Evolutionary conservation across 164 flowering plant genomes (phyloP).

Genomic region (Tetrastigma voinierianum): DNA sequence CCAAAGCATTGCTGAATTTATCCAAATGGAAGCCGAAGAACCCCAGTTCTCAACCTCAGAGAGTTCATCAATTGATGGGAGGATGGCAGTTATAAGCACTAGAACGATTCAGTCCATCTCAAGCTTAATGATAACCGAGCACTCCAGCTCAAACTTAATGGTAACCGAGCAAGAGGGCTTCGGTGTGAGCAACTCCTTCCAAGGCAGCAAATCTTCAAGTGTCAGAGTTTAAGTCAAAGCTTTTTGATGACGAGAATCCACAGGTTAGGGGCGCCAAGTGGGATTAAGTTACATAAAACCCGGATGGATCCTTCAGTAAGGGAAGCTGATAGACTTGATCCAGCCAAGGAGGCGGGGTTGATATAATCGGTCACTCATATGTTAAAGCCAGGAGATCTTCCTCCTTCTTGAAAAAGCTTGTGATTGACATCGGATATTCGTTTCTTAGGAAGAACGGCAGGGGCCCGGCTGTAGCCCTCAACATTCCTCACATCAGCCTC

Average conservation of each 20-base stretch:
- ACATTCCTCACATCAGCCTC: constrained; percentile 52
- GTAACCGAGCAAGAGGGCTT: constrained; percentile 29
- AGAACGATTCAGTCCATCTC: constrained; percentile 28
- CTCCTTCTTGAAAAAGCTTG: constrained; percentile 36
- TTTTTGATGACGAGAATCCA: constrained; percentile 42
- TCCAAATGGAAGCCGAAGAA: constrained; percentile 82
- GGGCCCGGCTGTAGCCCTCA: constrained; percentile 49
- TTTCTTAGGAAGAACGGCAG: constrained; percentile 55
- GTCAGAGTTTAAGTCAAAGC: constrained; percentile 39
- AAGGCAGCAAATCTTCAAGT: constrained; percentile 40
- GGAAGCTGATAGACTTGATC: constrained; percentile 40
- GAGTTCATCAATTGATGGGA: constrained; percentile 40
- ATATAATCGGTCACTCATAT: constrained; percentile 53
- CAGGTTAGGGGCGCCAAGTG: constrained; percentile 39
- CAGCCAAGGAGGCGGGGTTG: constrained; percentile 55
- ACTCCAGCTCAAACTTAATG: constrained; percentile 28
- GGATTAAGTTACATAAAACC: constrained; percentile 38
- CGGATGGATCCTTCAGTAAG: constrained; percentile 43
- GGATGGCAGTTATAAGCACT: constrained; percentile 60
- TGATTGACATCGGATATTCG: constrained; percentile 47
- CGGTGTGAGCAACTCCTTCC: constrained; percentile 22
- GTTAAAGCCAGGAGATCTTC: constrained; percentile 46
- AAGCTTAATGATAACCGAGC: constrained; percentile 29
- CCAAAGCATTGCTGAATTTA: constrained; percentile 79
- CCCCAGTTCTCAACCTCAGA: constrained; percentile 44